A percentile compares a stretch with the other conserved stretches of the same genome.
phyloP scores from a whole-genome alignment of 192 early-diverging fungal species.

The Coemansia reversa region DNA sequence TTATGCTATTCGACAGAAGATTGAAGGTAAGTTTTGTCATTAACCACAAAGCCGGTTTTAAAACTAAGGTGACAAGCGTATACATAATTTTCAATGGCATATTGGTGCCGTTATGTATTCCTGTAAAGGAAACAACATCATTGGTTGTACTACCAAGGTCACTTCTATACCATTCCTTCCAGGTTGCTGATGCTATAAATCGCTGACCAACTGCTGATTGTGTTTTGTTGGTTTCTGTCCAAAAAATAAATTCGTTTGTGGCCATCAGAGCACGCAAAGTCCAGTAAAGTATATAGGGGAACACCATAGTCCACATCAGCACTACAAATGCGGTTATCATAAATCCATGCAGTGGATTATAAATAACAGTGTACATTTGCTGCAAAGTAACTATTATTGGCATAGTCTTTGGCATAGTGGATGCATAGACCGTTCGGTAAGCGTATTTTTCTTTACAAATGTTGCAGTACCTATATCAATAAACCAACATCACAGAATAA shows the following conservation, averaged over 20 bases:
- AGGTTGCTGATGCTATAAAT: neutral
- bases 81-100: neutral
- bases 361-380: constrained; percentile 13
- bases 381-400: constrained; percentile 41
- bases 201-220: neutral
- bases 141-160: neutral
- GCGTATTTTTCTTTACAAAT: constrained; percentile 9
- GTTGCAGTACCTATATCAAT: neutral
- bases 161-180: neutral
- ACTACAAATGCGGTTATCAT: constrained; percentile 29
- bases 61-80: neutral
- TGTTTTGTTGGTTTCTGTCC: neutral
- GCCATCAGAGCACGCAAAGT: neutral
- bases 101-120: neutral
- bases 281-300: constrained; percentile 76
- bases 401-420: neutral
- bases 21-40: neutral
- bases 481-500: neutral
- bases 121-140: neutral
- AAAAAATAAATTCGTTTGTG: neutral
- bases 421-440: constrained; percentile 3
- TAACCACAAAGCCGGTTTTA: neutral
- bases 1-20: neutral
- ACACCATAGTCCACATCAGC: constrained; percentile 69
- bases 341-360: constrained; percentile 21